Evolutionary conservation across 371 early-diverging fungal species (phyloP), one percentile per base, ranked within the genome.

Genomic region (Sporodiniella umbellata): DNA sequence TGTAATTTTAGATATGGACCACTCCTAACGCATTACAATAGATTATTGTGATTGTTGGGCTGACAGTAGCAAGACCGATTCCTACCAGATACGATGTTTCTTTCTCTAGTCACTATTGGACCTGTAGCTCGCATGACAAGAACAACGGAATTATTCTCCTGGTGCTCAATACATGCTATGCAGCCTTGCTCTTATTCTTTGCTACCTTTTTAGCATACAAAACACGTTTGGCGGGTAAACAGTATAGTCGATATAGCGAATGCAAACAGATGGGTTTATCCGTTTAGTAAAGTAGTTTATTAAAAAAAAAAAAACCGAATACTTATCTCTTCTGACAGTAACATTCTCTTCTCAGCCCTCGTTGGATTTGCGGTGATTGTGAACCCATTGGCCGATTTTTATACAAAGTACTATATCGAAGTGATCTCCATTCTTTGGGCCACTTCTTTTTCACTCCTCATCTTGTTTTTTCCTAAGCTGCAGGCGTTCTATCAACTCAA

Each of bases 191-290:
- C 43, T 52, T 82, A 2, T 23, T 77, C 3, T 64, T 80, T 59
- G 83, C 83, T 6, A 79, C 80, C 0, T 80, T 72, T 46, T 53
- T 82, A 42, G 83, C 80, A 8, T 80, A 79, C 62, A 80, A 67
- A 58, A 82, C 80, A 33, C 62, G 83, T 8, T 61, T 74, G 33
- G 83, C 79, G 14, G 70, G 72, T 14, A 55, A 51, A 23, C 70
- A 70, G 4, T 78, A 80, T n/a, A 66, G 62, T 45, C 70, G 77
- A 40, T 82, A 82, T 40, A 80, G 79, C 39, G 83, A 82, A 47
- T 79, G 79, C 31, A 72, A 72, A n/a, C 83, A 80, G 40, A 82
- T 82, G 51, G 80, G 80, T 0, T 55, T 82, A 28, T 80, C 80
- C 18, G 76, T 82, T 19, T 82, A 82, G 82, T 81, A 78, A n/a